phyloP scores from a whole-genome alignment of 2,329 filamentous ascomycete genomes.

The Aspergillus amoenus region DNA sequence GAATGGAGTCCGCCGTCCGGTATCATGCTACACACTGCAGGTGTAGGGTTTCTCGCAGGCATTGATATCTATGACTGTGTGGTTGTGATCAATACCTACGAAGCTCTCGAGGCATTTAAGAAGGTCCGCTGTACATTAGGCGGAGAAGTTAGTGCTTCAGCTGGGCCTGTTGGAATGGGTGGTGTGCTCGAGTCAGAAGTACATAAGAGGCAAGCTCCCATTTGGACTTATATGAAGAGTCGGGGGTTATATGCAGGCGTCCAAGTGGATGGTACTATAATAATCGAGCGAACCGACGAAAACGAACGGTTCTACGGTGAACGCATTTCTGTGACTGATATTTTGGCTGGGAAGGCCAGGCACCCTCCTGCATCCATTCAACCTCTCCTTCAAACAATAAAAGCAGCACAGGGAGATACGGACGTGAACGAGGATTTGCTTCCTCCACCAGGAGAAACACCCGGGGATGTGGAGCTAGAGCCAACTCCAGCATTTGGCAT shows the following conservation, averaged over 20 bases:
- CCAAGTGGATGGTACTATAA: constrained; percentile 80
- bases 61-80: constrained; percentile 97
- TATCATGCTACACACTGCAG: constrained; percentile 85
- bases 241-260: constrained; percentile 85
- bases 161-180: constrained; percentile 75
- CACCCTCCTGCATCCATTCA: constrained; percentile 57
- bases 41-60: constrained; percentile 83
- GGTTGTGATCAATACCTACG: constrained; percentile 83
- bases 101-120: constrained; percentile 81
- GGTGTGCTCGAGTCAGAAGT: constrained; percentile 69
- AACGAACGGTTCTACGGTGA: constrained; percentile 84
- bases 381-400: constrained; percentile 77
- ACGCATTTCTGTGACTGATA: constrained; percentile 60
- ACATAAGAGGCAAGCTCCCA: constrained; percentile 66
- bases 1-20: constrained; percentile 90
- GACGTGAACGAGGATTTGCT: constrained; percentile 71
- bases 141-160: constrained; percentile 72
- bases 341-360: constrained; percentile 60
- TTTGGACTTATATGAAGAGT: constrained; percentile 87
- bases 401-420: constrained; percentile 78
- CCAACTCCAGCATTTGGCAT: constrained; percentile 64
- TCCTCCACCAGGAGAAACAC: constrained; percentile 66
- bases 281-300: constrained; percentile 83
- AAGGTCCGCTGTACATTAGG: constrained; percentile 76
- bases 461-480: constrained; percentile 68